Conservation (phyloP, 2,329 filamentous ascomycete species). For the Teratosphaeria nubilosa region DNA sequence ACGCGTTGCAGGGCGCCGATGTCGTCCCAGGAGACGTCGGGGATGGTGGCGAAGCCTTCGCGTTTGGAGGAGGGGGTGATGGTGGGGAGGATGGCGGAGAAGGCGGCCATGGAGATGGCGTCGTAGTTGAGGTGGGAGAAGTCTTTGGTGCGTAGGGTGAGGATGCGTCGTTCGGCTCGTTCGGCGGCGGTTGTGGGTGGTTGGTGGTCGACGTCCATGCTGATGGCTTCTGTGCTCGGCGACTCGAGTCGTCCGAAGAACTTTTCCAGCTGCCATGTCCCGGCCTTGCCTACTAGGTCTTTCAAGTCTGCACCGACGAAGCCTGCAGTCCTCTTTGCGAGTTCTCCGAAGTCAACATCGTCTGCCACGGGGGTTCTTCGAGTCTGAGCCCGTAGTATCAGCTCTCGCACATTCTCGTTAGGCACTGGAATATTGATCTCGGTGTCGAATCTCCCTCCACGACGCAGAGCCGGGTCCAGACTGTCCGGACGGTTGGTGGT, state of each 20-base stretch:
- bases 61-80: constrained; percentile 75
- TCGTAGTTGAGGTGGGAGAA: constrained; percentile 32
- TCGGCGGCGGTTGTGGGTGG: not conserved
- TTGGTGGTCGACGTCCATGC: constrained; percentile 44
- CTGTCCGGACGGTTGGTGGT: constrained; percentile 84
- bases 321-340: constrained; percentile 80
- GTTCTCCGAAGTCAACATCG: constrained; percentile 60
- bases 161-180: constrained; percentile 31
- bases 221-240: constrained; percentile 20
- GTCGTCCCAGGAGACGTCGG: constrained; percentile 84
- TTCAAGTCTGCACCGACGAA: constrained; percentile 88
- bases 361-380: constrained; percentile 52
- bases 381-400: constrained; percentile 67
- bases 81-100: constrained; percentile 62
- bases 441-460: constrained; percentile 67
- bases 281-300: constrained; percentile 57
- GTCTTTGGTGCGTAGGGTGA: constrained; percentile 24
- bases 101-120: constrained; percentile 55
- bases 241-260: constrained; percentile 44
- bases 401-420: constrained; percentile 63
- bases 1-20: constrained; percentile 77
- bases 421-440: constrained; percentile 85
- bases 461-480: constrained; percentile 66
- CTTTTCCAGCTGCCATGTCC: constrained; percentile 52
- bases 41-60: constrained; percentile 90